Evolutionary conservation across 2,329 filamentous ascomycete genomes (phyloP), one percentile per base, ranked within the genome.

Genomic region (Epichloe bromicola): DNA sequence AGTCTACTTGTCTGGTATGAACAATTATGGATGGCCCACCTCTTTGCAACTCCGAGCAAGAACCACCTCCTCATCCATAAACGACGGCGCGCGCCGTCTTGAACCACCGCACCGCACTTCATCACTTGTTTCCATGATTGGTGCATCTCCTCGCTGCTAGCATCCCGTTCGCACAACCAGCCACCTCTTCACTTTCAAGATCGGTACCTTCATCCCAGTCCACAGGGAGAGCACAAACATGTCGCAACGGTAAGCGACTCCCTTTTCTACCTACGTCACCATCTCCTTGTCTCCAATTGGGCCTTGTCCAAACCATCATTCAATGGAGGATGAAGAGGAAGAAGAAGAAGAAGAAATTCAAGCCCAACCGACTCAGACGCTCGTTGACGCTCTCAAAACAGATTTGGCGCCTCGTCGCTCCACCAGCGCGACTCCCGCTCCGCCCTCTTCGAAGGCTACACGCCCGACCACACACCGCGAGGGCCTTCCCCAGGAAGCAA

Each of bases 361-460:
- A 30, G 4, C 3, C 26, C 26, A 11, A 30, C 26, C 1, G 8
- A 30, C 26, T 30, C 26, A 10, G 4, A 30, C 26, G 8, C 26
- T 30, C 26, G 26, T 30, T 26, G 14, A n/a, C 20, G 5, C 10
- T 17, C 14, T 26, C n/a, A n/a, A 15, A 19, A 26, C 41, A 86
- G 84, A 72, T 87, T 86, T 66, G 75, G 79, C 59, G 70, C 75
- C 60, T 83, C 82, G 46, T 76, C 76, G 57, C 78, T 88, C 55
- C 85, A 88, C 66, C 85, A 88, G 72, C 78, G 85, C 71, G 75
- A 87, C 71, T 76, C 80, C 61, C 74, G 85, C 62, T 83, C 79
- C 63, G 82, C 82, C 57, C 80, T 89, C 56, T 89, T 89, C 69
- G 83, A 85, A 58, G 82, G 82, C 59, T 89, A 88, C 68, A 80